These are phyloP conservation scores for Lindgomyces ingoldianus DNA, from an alignment of 495 filamentous ascomycete species.

Conservation along the genomic window DNA sequence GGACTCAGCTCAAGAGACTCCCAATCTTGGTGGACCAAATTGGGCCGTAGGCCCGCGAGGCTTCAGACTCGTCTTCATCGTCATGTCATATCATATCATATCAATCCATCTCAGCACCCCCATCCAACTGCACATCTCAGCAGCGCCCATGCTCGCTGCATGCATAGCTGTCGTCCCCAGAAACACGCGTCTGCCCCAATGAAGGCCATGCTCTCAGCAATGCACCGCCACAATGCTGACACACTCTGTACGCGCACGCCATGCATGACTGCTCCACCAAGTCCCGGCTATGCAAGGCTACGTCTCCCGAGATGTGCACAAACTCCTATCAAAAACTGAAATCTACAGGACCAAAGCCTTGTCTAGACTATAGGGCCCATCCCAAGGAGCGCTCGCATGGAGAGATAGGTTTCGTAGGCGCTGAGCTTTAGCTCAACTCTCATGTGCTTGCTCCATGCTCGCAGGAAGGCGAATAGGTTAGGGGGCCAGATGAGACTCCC, in stretches of 20 bases:
- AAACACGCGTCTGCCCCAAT: background rate
- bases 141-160: background rate
- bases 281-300: background rate
- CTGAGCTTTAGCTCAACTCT: slow-evolving; percentile 65
- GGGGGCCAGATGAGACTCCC: slow-evolving; percentile 59
- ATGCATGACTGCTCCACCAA: background rate
- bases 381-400: slow-evolving; percentile 52
- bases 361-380: slow-evolving; percentile 27
- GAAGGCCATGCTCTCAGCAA: background rate
- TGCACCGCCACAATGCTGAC: slow-evolving; percentile 9
- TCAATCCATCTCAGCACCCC: background rate
- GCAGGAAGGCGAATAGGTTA: slow-evolving; percentile 58
- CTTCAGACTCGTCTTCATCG: no score
- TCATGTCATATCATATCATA: background rate
- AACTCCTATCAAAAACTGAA: background rate
- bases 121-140: background rate
- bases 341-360: background rate
- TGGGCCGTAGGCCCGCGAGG: no score
- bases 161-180: background rate
- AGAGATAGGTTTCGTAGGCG: slow-evolving; percentile 63
- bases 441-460: slow-evolving; percentile 60
- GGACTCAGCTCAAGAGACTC: no score
- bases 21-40: no score
- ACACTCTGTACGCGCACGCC: background rate
- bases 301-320: background rate